These are phyloP conservation scores for Cerioporus squamosus DNA, from an alignment of 1,284 basidiomycete genomes.

Conservation along the genomic window DNA sequence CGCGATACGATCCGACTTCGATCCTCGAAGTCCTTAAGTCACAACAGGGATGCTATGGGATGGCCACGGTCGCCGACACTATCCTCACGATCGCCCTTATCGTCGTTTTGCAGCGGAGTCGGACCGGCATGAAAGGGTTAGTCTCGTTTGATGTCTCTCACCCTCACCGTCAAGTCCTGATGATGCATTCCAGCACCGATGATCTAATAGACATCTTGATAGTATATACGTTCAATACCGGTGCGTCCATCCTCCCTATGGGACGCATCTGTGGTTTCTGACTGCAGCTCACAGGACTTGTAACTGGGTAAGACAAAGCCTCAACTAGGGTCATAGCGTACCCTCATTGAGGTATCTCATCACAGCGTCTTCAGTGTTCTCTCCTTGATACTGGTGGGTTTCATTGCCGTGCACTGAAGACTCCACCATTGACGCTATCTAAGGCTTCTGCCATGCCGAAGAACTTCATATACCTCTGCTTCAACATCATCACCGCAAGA, in stretches of 20 bases:
- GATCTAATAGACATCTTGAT: not conserved
- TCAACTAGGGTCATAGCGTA: not conserved
- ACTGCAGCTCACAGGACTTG: not conserved
- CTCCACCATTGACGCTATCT: not conserved
- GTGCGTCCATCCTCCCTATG: no score
- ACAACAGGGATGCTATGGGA: conserved; percentile 1
- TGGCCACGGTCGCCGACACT: conserved; percentile 4
- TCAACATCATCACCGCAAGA: not conserved
- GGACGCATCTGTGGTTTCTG: no score
- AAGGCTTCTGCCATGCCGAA: not conserved
- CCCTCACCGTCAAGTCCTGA: no score
- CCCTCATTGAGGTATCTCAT: not conserved
- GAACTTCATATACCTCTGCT: not conserved
- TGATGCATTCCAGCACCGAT: not conserved
- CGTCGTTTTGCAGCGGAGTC: conserved; percentile 1
- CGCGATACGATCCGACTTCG: no score
- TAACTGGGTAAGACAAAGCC: not conserved
- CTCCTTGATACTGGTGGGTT: not conserved
- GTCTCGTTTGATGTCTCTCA: not conserved
- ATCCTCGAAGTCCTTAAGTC: no score
- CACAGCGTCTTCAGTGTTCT: not conserved
- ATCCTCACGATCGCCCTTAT: conserved; percentile 9
- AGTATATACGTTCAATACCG: no score
- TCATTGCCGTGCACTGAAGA: not conserved
- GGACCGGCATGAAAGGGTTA: conserved; percentile 8